Evolutionary conservation across 768 basidiomycete species (phyloP).

Genomic region (Tricholoma hemisulphureum): DNA sequence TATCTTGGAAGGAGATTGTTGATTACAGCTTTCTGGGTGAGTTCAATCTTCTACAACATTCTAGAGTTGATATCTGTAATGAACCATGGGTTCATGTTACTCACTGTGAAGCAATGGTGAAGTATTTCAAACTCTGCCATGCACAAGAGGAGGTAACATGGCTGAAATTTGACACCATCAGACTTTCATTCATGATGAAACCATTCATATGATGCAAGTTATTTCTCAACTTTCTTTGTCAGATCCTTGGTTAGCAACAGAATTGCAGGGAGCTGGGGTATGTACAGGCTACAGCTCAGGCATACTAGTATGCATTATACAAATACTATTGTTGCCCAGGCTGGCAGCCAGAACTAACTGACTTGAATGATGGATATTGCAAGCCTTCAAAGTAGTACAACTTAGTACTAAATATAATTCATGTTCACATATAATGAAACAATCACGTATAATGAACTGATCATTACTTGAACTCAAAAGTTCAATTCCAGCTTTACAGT

Average conservation of each 20-base stretch:
- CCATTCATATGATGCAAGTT: background rate
- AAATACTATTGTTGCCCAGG: too few relatives aligned
- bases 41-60: constrained; percentile 21
- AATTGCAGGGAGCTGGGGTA: background rate
- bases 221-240: background rate
- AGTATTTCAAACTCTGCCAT: constrained; percentile 15
- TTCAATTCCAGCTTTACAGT: background rate
- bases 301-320: too few relatives aligned
- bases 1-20: too few relatives aligned
- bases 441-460: background rate
- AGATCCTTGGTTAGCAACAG: background rate
- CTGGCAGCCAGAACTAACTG: background rate
- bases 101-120: constrained; percentile 12
- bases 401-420: background rate
- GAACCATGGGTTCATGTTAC: constrained; percentile 19
- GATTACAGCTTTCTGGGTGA: constrained; percentile 22
- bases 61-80: constrained; percentile 12
- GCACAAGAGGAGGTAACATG: constrained; percentile 25
- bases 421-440: background rate
- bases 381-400: background rate
- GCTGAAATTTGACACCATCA: constrained; percentile 19
- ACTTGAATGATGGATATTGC: background rate
- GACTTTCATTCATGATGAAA: constrained; percentile 18
- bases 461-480: background rate
- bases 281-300: too few relatives aligned